Evolutionary conservation across 352 stramenopile genomes (phyloP).

Genomic region (Pythium rhizo-oryzae): DNA sequence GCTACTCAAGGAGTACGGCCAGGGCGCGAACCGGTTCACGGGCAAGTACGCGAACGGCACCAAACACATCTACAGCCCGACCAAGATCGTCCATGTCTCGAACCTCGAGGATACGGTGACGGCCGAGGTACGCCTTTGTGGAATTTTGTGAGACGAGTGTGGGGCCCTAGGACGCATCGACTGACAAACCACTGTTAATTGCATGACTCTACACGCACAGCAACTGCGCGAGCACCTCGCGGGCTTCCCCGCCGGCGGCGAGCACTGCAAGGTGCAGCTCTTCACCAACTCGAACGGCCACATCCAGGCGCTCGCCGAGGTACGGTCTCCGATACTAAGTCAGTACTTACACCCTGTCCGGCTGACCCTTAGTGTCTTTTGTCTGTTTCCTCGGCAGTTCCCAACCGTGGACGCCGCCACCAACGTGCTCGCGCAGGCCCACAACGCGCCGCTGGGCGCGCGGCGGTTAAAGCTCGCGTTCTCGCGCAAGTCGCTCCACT

Average conservation of each 20-base stretch:
- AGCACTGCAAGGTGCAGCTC: constrained; percentile 49
- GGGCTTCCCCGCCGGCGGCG: constrained; percentile 35
- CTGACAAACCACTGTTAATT: background rate
- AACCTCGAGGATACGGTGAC: constrained; percentile 51
- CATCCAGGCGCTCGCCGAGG: constrained; percentile 50
- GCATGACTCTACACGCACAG: too few species aligned
- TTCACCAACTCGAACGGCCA: constrained; percentile 54
- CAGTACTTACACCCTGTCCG: background rate
- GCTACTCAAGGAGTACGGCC: constrained; percentile 52
- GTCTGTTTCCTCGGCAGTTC: constrained; percentile 31
- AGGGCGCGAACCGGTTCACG: constrained; percentile 59
- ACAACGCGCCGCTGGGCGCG: constrained; percentile 43
- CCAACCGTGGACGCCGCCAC: constrained; percentile 49
- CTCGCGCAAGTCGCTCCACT: constrained; percentile 53
- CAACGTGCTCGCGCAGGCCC: constrained; percentile 51
- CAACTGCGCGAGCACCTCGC: constrained; percentile 42
- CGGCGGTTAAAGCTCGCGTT: constrained; percentile 63
- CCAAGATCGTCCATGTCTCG: constrained; percentile 63
- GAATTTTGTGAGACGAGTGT: too few species aligned
- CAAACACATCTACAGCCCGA: constrained; percentile 71
- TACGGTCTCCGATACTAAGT: constrained; percentile 10
- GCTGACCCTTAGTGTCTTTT: background rate
- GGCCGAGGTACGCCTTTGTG: constrained; percentile 37
- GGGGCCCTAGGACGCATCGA: background rate
- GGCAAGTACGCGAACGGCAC: constrained; percentile 58